Evolutionary conservation across 179 eudicot species (phyloP).

Genomic region (Beta macrorhiza): DNA sequence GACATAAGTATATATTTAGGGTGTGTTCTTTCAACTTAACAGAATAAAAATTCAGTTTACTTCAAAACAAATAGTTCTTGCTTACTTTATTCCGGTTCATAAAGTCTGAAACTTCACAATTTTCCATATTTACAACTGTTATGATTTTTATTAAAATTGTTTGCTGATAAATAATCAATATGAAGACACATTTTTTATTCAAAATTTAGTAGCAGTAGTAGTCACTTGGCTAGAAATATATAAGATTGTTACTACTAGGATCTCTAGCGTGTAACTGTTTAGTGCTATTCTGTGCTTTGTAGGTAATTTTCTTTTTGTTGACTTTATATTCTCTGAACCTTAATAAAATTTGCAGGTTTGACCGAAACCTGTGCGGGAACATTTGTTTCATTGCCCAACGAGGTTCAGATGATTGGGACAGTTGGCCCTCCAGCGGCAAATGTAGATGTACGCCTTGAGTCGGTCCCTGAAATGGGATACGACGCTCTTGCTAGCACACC

Average conservation of each 20-base stretch:
- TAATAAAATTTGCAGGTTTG: conserved; percentile 46
- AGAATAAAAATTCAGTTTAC: too few species aligned
- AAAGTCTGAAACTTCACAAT: too few species aligned
- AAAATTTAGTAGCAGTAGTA: too few species aligned
- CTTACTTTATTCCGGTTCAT: too few species aligned
- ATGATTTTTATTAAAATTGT: too few species aligned
- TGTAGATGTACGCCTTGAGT: conserved; percentile 70
- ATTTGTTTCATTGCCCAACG: conserved; percentile 68
- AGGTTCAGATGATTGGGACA: conserved; percentile 70
- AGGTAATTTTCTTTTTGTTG: neutral
- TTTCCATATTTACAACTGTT: too few species aligned
- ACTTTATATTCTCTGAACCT: neutral
- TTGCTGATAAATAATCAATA: too few species aligned
- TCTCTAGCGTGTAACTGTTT: neutral
- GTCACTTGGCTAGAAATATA: neutral
- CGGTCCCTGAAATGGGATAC: conserved; percentile 87
- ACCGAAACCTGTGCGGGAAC: conserved; percentile 87
- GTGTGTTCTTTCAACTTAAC: too few species aligned
- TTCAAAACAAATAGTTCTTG: too few species aligned
- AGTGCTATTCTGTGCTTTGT: neutral
- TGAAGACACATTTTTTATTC: too few species aligned
- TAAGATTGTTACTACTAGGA: neutral
- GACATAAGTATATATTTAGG: too few species aligned
- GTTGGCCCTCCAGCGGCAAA: conserved; percentile 88
- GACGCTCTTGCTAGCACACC: conserved; percentile 67